Evolutionary conservation across 225 moss, liverwort and hornwort species (phyloP).

Genomic region (Bryum argenteum): DNA sequence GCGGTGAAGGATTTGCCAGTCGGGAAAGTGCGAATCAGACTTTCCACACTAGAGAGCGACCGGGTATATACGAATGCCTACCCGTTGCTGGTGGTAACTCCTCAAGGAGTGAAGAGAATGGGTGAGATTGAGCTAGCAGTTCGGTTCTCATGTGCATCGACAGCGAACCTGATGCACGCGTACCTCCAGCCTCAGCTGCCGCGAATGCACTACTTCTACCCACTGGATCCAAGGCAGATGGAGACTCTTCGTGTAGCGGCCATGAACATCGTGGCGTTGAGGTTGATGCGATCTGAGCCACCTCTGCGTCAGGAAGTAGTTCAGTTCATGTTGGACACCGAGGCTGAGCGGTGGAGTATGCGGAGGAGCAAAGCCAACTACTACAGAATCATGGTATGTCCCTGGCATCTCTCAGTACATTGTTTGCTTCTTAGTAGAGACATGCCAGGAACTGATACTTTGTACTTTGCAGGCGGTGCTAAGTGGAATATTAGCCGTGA

Average conservation of each 20-base stretch:
- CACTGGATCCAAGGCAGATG: slow-evolving; percentile 60
- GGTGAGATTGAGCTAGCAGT: slow-evolving; percentile 87
- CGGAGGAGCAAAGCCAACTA: slow-evolving; percentile 97
- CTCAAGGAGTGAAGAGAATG: slow-evolving; percentile 92
- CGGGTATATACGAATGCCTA: slow-evolving; percentile 87
- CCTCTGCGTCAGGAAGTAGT: slow-evolving; percentile 83
- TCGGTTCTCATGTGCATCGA: slow-evolving; percentile 70
- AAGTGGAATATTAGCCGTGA: slow-evolving; percentile 71
- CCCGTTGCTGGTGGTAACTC: slow-evolving; percentile 84
- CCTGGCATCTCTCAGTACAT: background rate
- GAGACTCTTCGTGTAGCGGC: slow-evolving; percentile 81
- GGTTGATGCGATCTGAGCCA: slow-evolving; percentile 82
- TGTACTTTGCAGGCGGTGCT: slow-evolving; percentile 64
- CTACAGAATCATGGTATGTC: slow-evolving; percentile 75
- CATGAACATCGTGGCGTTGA: slow-evolving; percentile 90
- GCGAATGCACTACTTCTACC: slow-evolving; percentile 85
- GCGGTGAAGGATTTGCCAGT: slow-evolving; percentile 68
- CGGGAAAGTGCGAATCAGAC: slow-evolving; percentile 85
- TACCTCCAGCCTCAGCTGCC: slow-evolving; percentile 84
- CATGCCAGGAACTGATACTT: background rate
- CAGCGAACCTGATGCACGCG: slow-evolving; percentile 70
- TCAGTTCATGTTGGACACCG: slow-evolving; percentile 87
- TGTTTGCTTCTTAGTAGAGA: fast-evolving
- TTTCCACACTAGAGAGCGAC: slow-evolving; percentile 87
- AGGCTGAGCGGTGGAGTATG: slow-evolving; percentile 95